Evolutionary conservation across 768 basidiomycete genomes (phyloP).

Genomic region (Podaxis sp.): DNA sequence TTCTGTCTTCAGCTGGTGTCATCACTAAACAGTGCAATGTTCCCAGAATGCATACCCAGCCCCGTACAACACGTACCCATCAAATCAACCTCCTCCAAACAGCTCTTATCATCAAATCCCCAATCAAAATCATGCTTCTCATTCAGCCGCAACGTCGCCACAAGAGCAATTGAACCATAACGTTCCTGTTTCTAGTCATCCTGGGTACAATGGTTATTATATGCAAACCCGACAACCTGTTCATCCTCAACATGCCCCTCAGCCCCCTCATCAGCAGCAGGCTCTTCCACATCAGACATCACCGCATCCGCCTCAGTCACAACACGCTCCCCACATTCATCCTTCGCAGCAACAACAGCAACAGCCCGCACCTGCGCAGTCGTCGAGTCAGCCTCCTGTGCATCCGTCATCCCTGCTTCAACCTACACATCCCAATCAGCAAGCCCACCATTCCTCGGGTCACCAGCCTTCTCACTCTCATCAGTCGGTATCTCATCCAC

Average conservation of each 20-base stretch:
- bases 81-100: constrained; percentile 35
- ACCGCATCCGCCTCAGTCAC: constrained; percentile 22
- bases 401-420: constrained; percentile 11
- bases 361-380: constrained; percentile 1
- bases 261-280: constrained; percentile 25
- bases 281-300: constrained; percentile 22
- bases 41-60: constrained; percentile 28
- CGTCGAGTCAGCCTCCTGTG: constrained; percentile 1
- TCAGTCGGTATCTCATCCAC: constrained; percentile 1
- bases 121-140: constrained; percentile 10
- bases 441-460: constrained; percentile 3
- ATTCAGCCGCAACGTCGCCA: constrained; percentile 9
- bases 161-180: constrained; percentile 14
- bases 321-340: constrained; percentile 34
- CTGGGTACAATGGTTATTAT: constrained; percentile 11
- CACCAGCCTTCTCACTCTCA: constrained; percentile 8
- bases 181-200: constrained; percentile 10
- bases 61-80: constrained; percentile 35
- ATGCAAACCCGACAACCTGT: constrained; percentile 10
- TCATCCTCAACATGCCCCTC: constrained; percentile 16
- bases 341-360: constrained; percentile 23
- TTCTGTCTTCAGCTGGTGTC: constrained; percentile 8
- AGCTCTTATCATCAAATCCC: constrained; percentile 32
- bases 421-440: constrained; percentile 1
- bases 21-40: background rate